phyloP scores from a whole-genome alignment of 106 monocot species.

The Dendrobium huoshanense region DNA sequence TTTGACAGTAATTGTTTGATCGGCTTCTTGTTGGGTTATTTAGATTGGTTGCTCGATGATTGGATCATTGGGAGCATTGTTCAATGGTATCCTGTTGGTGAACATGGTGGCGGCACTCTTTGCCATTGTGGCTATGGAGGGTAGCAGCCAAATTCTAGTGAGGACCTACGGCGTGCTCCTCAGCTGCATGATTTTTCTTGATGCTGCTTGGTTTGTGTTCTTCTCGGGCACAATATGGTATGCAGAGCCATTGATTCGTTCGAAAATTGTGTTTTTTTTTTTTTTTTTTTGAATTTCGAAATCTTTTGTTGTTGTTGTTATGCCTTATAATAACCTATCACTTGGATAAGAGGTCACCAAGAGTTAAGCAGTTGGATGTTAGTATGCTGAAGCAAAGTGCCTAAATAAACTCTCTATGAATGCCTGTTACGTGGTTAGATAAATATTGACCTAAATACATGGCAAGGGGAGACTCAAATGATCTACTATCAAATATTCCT shows the following conservation, averaged over 20 bases:
- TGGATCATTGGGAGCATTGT: conserved; percentile 77
- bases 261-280: background rate
- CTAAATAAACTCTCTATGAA: too few relatives aligned
- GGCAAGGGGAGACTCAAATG: too few relatives aligned
- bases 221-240: conserved; percentile 71
- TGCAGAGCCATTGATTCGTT: background rate
- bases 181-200: conserved; percentile 59
- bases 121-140: conserved; percentile 82
- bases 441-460: too few relatives aligned
- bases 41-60: conserved; percentile 83
- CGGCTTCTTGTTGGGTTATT: background rate
- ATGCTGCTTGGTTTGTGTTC: conserved; percentile 72
- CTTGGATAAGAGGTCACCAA: too few relatives aligned
- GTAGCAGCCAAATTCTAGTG: conserved; percentile 76
- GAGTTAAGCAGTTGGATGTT: too few relatives aligned
- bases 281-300: too few relatives aligned
- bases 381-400: too few relatives aligned
- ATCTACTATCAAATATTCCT: too few relatives aligned
- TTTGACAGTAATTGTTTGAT: background rate
- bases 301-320: too few relatives aligned
- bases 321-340: too few relatives aligned
- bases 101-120: conserved; percentile 76
- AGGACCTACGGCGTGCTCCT: conserved; percentile 84
- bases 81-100: conserved; percentile 70
- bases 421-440: too few relatives aligned